Conservation (phyloP, 2,329 filamentous ascomycete species). For the Cyphellophora attinorum region DNA sequence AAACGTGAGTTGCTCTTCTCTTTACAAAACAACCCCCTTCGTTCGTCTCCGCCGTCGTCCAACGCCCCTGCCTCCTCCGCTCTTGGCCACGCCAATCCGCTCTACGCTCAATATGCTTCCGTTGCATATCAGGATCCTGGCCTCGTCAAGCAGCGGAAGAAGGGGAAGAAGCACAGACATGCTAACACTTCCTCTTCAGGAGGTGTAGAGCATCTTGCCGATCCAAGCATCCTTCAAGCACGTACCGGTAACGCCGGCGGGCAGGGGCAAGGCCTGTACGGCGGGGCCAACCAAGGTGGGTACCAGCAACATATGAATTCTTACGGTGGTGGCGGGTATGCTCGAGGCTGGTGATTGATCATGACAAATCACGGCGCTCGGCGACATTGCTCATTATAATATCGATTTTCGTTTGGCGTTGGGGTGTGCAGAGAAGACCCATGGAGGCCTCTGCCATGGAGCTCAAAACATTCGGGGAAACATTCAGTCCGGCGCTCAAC, state of each 20-base stretch:
- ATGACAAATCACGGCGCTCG: slow-evolving; percentile 10
- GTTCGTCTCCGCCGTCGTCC: slow-evolving; percentile 71
- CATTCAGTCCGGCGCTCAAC: too few relatives aligned
- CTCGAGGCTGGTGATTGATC: slow-evolving; percentile 51
- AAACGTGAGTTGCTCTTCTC: slow-evolving; percentile 99
- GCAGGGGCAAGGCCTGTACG: slow-evolving; percentile 85
- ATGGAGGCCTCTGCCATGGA: too few relatives aligned
- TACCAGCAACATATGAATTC: slow-evolving; percentile 63
- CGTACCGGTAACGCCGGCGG: slow-evolving; percentile 81
- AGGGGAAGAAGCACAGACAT: slow-evolving; percentile 99
- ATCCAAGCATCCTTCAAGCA: slow-evolving; percentile 98
- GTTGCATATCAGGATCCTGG: slow-evolving; percentile 84
- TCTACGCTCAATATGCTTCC: slow-evolving; percentile 71
- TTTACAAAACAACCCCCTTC: slow-evolving; percentile 77
- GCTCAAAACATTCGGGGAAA: too few relatives aligned
- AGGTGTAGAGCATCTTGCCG: slow-evolving; percentile 99
- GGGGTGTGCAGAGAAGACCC: slow-evolving; percentile 16
- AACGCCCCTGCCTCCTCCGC: slow-evolving; percentile 70
- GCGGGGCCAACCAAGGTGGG: slow-evolving; percentile 77
- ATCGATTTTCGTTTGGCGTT: slow-evolving; percentile 20
- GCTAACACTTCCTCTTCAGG: slow-evolving; percentile 99
- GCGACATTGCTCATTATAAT: slow-evolving; percentile 7
- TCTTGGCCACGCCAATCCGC: slow-evolving; percentile 81
- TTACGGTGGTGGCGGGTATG: slow-evolving; percentile 66
- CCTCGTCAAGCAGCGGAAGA: slow-evolving; percentile 95